Percentiles rank a stretch among this genome's conserved stretches.
phyloP scores from a whole-genome alignment of 1,284 basidiomycete species.

The Ustilago loliicola region DNA sequence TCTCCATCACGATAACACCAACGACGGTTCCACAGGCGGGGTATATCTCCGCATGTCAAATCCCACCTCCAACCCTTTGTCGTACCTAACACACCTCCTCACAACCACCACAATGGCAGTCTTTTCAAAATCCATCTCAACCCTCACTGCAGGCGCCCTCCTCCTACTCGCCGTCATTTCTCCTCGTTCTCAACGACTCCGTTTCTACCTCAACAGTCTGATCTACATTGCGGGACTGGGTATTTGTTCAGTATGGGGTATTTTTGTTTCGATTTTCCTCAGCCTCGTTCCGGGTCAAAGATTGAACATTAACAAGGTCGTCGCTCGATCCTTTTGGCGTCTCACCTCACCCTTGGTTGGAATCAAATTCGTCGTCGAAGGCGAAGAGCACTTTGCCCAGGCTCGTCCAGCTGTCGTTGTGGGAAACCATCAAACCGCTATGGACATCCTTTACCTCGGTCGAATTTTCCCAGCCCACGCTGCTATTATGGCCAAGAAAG shows the following conservation, averaged over 20 bases:
- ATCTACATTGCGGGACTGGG: slow-evolving; percentile 83
- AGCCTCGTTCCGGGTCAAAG: slow-evolving; percentile 78
- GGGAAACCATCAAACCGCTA: slow-evolving; percentile 84
- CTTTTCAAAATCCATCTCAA: slow-evolving; percentile 51
- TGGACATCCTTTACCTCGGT: slow-evolving; percentile 77
- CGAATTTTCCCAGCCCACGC: slow-evolving; percentile 86
- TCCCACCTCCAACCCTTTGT: neutral
- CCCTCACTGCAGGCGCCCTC: slow-evolving; percentile 51
- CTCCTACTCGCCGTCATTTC: slow-evolving; percentile 61
- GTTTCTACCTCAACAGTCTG: slow-evolving; percentile 63
- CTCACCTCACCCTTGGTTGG: slow-evolving; percentile 79
- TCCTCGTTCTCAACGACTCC: slow-evolving; percentile 54
- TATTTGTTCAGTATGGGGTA: slow-evolving; percentile 81
- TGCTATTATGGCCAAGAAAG: slow-evolving; percentile 94
- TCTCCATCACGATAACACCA: no score
- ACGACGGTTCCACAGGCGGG: no score
- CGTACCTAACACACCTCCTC: neutral
- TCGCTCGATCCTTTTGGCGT: slow-evolving; percentile 86
- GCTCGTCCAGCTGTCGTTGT: slow-evolving; percentile 81
- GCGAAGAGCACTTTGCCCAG: slow-evolving; percentile 80
- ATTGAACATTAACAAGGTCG: slow-evolving; percentile 86
- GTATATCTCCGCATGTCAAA: neutral
- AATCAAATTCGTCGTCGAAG: slow-evolving; percentile 83
- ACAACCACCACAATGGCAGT: slow-evolving; percentile 52
- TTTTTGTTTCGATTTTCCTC: slow-evolving; percentile 80